Conservation (phyloP, 1,284 basidiomycete genomes). For the Puccinia brachypodii region DNA sequence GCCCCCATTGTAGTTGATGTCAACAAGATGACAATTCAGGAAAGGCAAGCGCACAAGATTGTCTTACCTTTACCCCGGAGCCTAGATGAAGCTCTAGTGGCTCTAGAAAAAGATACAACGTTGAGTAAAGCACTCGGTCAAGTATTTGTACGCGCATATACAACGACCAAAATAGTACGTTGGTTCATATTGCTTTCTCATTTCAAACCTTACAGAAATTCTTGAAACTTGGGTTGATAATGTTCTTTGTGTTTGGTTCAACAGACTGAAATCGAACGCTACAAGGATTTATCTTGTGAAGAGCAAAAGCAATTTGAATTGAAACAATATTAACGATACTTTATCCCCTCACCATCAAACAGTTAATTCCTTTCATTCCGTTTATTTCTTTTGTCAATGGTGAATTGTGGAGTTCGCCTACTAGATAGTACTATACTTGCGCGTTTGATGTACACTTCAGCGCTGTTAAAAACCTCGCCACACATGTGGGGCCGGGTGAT, state of each 20-base stretch:
- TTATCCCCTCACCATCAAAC: neutral
- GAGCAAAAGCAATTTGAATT: constrained; percentile 22
- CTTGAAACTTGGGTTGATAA: neutral
- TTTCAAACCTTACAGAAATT: too few relatives aligned
- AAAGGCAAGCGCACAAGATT: constrained; percentile 43
- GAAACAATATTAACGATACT: constrained; percentile 36
- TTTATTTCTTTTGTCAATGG: too few relatives aligned
- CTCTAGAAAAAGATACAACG: constrained; percentile 42
- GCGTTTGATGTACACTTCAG: too few relatives aligned
- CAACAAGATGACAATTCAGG: constrained; percentile 35
- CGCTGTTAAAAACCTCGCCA: too few relatives aligned
- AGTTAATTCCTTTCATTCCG: too few relatives aligned
- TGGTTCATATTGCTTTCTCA: neutral
- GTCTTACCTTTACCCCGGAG: constrained; percentile 17
- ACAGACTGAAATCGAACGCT: constrained; percentile 42
- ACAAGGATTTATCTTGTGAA: constrained; percentile 22
- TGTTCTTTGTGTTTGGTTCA: neutral
- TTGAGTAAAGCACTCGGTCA: constrained; percentile 40
- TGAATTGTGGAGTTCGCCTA: too few relatives aligned
- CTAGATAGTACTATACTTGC: too few relatives aligned
- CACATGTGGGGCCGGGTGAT: too few relatives aligned
- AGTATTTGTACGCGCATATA: constrained; percentile 43
- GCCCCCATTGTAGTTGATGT: too few relatives aligned
- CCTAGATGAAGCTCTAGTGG: constrained; percentile 31
- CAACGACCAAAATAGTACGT: constrained; percentile 27